These are phyloP conservation scores for Starmera dryadoides DNA, from an alignment of 805 yeast species.

Conservation along the genomic window DNA sequence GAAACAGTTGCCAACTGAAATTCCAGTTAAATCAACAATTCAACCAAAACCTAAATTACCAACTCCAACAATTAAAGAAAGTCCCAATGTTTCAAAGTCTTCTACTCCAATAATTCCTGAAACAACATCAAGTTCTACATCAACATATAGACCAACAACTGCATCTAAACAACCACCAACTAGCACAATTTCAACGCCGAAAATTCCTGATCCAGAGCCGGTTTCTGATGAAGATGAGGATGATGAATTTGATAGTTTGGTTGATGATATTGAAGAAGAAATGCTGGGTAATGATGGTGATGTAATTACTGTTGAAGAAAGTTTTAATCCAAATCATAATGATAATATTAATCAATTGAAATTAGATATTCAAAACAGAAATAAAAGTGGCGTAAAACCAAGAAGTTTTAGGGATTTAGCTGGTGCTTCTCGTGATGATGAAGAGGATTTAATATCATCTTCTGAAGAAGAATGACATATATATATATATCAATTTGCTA, in stretches of 20 bases:
- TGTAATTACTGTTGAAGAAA: conserved; percentile 8
- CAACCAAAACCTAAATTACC: conserved; percentile 16
- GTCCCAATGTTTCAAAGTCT: conserved; percentile 10
- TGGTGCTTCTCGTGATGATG: conserved; percentile 11
- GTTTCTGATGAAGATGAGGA: conserved; percentile 4
- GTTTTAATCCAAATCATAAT: neutral
- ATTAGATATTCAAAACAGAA: neutral
- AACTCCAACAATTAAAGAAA: conserved; percentile 11
- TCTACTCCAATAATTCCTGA: conserved; percentile 19
- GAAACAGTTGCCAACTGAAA: conserved; percentile 11
- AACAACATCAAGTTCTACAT: neutral
- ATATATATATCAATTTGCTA: too few relatives aligned
- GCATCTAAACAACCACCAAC: conserved; percentile 15
- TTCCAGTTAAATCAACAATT: conserved; percentile 14
- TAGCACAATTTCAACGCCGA: conserved; percentile 8
- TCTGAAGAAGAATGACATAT: conserved; percentile 22
- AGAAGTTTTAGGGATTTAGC: conserved; percentile 18
- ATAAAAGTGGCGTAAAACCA: conserved; percentile 7
- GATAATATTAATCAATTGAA: neutral
- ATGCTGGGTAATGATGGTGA: conserved; percentile 5
- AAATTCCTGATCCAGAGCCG: conserved; percentile 3
- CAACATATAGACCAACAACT: neutral
- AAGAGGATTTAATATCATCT: conserved; percentile 18
- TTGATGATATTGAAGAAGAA: conserved; percentile 19
- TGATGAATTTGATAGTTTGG: conserved; percentile 16